Evolutionary conservation across 495 filamentous ascomycete genomes (phyloP), one percentile per base, ranked within the genome.

Genomic region (Darksidea phi): DNA sequence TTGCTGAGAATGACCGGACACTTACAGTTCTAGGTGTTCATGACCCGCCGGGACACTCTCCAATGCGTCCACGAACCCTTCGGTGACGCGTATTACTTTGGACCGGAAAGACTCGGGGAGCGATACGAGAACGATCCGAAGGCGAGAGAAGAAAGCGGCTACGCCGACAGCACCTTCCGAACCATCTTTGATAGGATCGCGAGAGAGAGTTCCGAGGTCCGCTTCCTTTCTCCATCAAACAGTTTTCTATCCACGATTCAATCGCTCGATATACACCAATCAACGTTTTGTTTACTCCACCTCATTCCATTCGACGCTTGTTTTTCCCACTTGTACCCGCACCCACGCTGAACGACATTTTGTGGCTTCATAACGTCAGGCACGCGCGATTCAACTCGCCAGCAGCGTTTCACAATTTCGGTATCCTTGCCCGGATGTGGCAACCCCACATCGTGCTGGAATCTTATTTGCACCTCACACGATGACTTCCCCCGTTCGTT

Each of bases 11-110:
- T 48, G 17, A 21, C 20, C 6, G 0, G 1, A 24, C 32, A 32
- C 62, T 66, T 17, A 65, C 64, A 26, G 51, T 53, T 55, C 43
- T 62, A 95, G 90, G 89, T 97, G 60, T 96, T 98, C 72, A 97
- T 98, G 94, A 96, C 92, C 62, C 85, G 88, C 59, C 78, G 79
- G 24, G 87, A 93, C 61, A 86, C 79, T 23, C 81, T 98, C 26
- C 77, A 83, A 63, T 95, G 90, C 72, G 75, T 93, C 64, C 94
- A 98, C 71, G 94, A 98, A 73, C 94, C 94, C 0, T 97, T 97
- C 67, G 94, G 94, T 15, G 94, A 98, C 71, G 89, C 91, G 57
- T 98, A 90, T 74, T 97, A 98, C 75, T 97, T 86, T 68, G 92
- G 93, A 23, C 90, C 91, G 0, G 94, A 98, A 75, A 79, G 91